These are phyloP conservation scores for Begonia masoniana DNA, from an alignment of 306 rosid genomes.

Conservation along the genomic window DNA sequence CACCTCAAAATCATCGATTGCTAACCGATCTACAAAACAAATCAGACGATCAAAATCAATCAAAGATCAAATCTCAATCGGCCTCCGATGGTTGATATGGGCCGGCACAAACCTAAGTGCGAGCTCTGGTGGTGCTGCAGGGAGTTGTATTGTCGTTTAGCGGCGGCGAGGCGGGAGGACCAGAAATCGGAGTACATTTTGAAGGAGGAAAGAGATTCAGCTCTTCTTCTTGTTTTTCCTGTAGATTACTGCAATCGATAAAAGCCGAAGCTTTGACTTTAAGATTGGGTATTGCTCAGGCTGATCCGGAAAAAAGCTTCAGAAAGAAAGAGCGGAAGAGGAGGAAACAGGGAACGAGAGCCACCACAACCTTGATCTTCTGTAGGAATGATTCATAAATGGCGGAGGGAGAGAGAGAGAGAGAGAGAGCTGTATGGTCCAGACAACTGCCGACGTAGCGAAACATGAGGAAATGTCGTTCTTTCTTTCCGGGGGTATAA, in stretches of 20 bases:
- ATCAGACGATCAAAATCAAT: constrained; percentile 2
- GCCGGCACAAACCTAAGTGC: constrained; percentile 34
- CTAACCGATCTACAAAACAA: constrained; percentile 16
- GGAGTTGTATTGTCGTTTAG: constrained; percentile 69
- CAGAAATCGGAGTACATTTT: constrained; percentile 62
- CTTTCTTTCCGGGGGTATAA: too few species aligned
- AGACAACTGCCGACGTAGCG: too few species aligned
- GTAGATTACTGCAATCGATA: background rate
- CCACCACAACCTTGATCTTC: background rate
- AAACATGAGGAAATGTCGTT: too few species aligned
- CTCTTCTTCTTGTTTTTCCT: background rate
- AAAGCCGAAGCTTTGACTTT: background rate
- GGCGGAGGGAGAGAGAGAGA: too few species aligned
- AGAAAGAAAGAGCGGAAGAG: background rate
- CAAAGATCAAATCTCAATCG: background rate
- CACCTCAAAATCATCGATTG: constrained; percentile 71
- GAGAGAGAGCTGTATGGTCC: too few species aligned
- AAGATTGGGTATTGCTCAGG: background rate
- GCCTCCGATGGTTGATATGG: background rate
- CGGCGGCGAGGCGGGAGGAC: constrained; percentile 94
- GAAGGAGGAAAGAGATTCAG: constrained; percentile 16
- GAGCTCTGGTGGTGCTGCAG: constrained; percentile 69
- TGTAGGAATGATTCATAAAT: too few species aligned
- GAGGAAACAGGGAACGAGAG: background rate
- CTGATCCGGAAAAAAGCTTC: background rate